Evolutionary conservation across 2,329 filamentous ascomycete species (phyloP), one percentile per base, ranked within the genome.

Genomic region (Lasiodiplodia sp.): DNA sequence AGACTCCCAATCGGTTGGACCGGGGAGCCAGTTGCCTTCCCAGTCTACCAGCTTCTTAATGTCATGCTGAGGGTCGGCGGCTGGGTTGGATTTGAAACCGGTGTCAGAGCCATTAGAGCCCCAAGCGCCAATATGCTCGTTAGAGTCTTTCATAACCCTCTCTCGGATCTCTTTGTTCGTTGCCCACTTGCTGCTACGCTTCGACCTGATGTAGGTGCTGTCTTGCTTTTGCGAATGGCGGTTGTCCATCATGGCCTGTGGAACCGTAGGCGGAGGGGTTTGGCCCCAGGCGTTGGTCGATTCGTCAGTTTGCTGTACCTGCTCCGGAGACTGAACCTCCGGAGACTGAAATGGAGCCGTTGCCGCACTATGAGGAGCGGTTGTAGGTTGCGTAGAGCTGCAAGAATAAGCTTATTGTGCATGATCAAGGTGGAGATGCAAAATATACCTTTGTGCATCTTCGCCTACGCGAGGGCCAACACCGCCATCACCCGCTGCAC

Each of bases 1-100:
- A 11, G 70, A 73, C 31, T 81, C 77, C 85, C 85, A 86, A 28
- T 84, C 79, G 21, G 82, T 75, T 2, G 83, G 83, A 25, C 84
- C 77, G 2, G 84, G 83, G 31, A 81, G 74, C 76, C 80, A 81
- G 8, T 81, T 75, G 14, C 83, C 83, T 63, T 83, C 77, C 81
- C 81, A 86, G 68, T 83, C 83, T 4, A 75, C 69, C 2, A 83
- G 72, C 68, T 79, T 76, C 67, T 75, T 76, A 58, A 79, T 71
- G 34, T 80, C 77, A 56, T 69, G 52, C 12, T 69, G n/a, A n/a
- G 58, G 53, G 21, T 57, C 62, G 21, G 31, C 44, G 31, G 34
- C 38, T 18, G 66, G 55, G 49, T 63, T 68, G 2, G 66, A 68
- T 3, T 68, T 25, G 23, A 49, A 53, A 5, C 40, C 49, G 8